Evolutionary conservation across 1,284 basidiomycete genomes (phyloP).

Genomic region (Cryptococcus floricola): DNA sequence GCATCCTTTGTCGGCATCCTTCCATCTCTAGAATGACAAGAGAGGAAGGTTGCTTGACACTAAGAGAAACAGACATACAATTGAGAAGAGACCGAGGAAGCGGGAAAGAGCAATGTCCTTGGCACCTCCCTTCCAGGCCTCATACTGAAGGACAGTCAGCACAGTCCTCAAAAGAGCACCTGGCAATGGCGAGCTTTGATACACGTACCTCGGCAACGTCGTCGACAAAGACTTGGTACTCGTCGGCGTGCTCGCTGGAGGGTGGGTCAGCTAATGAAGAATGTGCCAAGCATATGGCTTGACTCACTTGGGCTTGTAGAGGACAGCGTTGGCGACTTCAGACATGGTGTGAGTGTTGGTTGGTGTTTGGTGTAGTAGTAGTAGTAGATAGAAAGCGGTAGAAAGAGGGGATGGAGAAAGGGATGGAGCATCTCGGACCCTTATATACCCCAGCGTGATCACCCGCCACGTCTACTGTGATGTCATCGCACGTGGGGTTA

Average conservation of each 20-base stretch:
- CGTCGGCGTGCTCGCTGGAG: constrained; percentile 36
- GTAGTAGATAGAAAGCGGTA: not conserved
- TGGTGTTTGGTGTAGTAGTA: not conserved
- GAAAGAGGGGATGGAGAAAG: not conserved
- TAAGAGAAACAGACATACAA: constrained; percentile 27
- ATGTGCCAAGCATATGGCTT: not conserved
- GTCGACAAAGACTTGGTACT: constrained; percentile 45
- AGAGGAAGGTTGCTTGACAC: not conserved
- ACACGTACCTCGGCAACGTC: constrained; percentile 39
- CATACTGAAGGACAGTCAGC: constrained; percentile 21
- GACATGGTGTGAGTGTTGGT: not conserved
- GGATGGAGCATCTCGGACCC: not conserved
- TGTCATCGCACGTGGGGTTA: not conserved
- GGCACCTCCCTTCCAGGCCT: constrained; percentile 41
- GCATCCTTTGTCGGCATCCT: not conserved
- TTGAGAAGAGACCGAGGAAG: constrained; percentile 42
- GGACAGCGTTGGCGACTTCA: constrained; percentile 4
- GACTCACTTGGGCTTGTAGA: constrained; percentile 30
- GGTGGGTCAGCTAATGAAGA: not conserved
- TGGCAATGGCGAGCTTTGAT: not conserved
- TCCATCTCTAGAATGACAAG: not conserved
- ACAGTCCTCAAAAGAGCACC: not conserved
- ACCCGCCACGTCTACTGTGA: not conserved
- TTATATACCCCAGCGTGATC: constrained; percentile 3
- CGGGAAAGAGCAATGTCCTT: constrained; percentile 43